A percentile compares a stretch with the other conserved stretches of the same genome.
Evolutionary conservation across 441 rosid species (phyloP).

Genomic region (Euphorbia celastroides): DNA sequence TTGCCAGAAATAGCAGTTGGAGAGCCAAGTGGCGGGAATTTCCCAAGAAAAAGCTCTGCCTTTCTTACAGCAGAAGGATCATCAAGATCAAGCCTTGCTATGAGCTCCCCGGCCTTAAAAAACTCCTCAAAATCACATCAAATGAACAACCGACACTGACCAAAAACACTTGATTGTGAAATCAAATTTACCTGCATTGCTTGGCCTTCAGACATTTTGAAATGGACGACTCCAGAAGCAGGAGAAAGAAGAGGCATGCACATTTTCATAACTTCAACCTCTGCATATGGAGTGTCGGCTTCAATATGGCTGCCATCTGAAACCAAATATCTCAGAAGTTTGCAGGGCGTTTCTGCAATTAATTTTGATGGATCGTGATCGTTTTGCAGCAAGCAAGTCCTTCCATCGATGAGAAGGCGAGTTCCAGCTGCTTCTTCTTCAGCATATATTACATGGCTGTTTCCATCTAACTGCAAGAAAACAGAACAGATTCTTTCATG

Average conservation of each 20-base stretch:
- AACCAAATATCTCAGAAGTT: constrained; percentile 89
- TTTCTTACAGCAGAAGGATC: constrained; percentile 99
- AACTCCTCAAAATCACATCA: constrained; percentile 19
- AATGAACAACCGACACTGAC: not conserved
- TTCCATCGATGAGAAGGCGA: constrained; percentile 98
- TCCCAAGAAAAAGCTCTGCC: constrained; percentile 94
- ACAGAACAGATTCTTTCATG: constrained; percentile 6
- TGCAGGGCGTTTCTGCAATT: constrained; percentile 99
- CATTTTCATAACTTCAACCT: constrained; percentile 99
- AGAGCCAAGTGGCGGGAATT: constrained; percentile 85
- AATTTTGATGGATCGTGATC: constrained; percentile 99
- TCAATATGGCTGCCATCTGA: constrained; percentile 88
- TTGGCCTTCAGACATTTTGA: constrained; percentile 98
- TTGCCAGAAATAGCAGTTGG: constrained; percentile 96
- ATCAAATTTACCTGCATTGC: constrained; percentile 83
- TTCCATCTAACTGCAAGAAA: constrained; percentile 84
- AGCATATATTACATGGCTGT: constrained; percentile 99
- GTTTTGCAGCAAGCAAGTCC: constrained; percentile 99
- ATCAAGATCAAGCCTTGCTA: constrained; percentile 93
- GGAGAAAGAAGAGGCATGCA: constrained; percentile 99
- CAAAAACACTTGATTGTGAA: constrained; percentile 1
- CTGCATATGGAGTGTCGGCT: constrained; percentile 95
- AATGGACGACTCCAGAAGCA: constrained; percentile 85
- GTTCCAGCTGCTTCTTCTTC: constrained; percentile 99
- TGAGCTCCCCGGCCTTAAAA: constrained; percentile 97